Base-by-base conservation (phyloP, 2,329 filamentous ascomycete genomes). In the Dactylellina drechsleri region DNA sequence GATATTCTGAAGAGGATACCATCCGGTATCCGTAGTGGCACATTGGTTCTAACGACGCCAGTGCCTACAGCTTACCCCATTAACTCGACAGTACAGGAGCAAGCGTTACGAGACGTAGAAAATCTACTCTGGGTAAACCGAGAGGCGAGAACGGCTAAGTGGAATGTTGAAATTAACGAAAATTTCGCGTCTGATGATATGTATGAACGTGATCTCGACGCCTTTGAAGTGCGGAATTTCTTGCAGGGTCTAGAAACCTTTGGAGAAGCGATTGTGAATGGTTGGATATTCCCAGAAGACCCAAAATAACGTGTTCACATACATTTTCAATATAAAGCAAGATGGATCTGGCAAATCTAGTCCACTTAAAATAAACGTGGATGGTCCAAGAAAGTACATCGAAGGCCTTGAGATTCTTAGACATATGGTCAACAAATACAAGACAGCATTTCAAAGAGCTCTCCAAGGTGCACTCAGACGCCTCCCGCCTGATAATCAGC, bases 151-250 rank as follows among this genome's bases (percentile, higher is more conserved):
- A 61, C 43, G 6, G 28, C 43, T 0, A 28, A 20, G 5, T 40
- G 64, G 31, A 13, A 59, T 13, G 18, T 66, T 13, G 16, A 28
- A 10, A 57, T 66, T 2, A 66, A 66, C 28, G 43, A 59, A 18
- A 6, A 59, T 8, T 66, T 66, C 15, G 64, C 64, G 43, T n/a
- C 26, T 4, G 64, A 66, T 4, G 45, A 66, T 6, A 52, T 52
- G 6, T 28, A 57, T 20, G 1, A 20, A 5, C n/a, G 53, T 7
- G 43, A 28, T n/a, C 12, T 41, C 4, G 45, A 49, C 3, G 20
- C 12, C 6, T 8, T 41, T 1, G 28, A 50, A n/a, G 15, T 16
- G 2, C 36, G 26, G 1, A 40, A 26, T 16, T 49, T 59, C n/a
- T 16, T 66, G 4, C 10, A 45, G 18, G 43, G 52, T 8, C 1